Evolutionary conservation across 257 asterid species (phyloP), one percentile per base, ranked within the genome.

Genomic region (Nicotiana undulata): DNA sequence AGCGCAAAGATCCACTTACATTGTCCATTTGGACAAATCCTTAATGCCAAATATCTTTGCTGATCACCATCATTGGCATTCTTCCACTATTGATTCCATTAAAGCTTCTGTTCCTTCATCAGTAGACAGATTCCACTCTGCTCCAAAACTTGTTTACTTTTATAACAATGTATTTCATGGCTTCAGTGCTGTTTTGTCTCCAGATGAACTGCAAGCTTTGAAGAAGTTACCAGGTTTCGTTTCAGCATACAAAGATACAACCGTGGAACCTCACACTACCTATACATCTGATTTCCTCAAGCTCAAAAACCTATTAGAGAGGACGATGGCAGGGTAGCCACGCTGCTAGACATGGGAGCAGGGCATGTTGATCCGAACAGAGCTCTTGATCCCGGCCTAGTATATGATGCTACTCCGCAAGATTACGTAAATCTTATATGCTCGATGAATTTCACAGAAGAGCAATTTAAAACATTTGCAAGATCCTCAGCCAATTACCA

Each of bases 11-110:
- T 79, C 88, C 52, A 66, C 59, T 24, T 82, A 85, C 70, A 85
- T 85, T 65, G 79, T 85, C 56, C 86, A 85, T 40, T 66, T 85
- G 80, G 88, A 85, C 49, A 80, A 59, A 15, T 75, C 82, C 55
- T 52, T 77, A 53, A 82, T 85, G 85, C 88, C 88, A 13, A 76
- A 20, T 59, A 56, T 66, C 11, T 85, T 79, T 61, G 2, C 82
- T 9, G 55, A 44, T 37, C 84, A 82, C 66, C 80, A 82, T 51
- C 77, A 82, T 17, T 85, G 88, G 88, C 83, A 82, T 79, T 18
- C 72, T 55, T 29, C 74, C 17, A 46, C 55, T 15, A 65, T 78
- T 60, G 81, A 78, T 4, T 78, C 81, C 29, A 44, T 60, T 60
- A 32, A 34, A 15, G 51, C 34, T 66, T 3, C 7, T n/a, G 76